phyloP scores from a whole-genome alignment of 176 grass and related monocot species.

The Lolium perenne region DNA sequence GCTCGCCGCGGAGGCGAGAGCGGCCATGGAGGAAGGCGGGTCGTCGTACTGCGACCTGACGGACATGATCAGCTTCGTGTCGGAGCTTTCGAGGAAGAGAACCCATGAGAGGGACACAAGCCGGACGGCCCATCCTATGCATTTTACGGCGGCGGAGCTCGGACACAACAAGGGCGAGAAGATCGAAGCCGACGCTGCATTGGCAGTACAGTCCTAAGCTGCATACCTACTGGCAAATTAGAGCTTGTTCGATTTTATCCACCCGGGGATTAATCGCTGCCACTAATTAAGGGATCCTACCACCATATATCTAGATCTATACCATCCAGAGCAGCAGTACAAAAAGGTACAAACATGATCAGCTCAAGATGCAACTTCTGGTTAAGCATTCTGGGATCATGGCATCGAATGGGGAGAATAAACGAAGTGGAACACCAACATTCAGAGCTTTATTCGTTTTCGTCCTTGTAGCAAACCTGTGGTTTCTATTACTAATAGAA shows the following conservation, averaged over 20 bases:
- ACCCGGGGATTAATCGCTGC: no score
- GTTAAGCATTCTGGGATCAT: no score
- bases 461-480: no score
- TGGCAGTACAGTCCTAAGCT: slow-evolving; percentile 32
- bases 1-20: background rate
- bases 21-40: background rate
- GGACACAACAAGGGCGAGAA: background rate
- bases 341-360: no score
- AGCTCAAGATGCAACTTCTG: no score
- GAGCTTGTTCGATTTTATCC: no score
- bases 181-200: background rate
- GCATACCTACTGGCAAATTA: no score
- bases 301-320: no score
- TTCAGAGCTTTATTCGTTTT: background rate
- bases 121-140: no score
- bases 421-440: background rate
- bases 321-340: no score
- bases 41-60: slow-evolving; percentile 36
- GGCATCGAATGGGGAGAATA: background rate
- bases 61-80: background rate
- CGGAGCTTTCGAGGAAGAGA: background rate
- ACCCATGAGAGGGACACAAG: background rate
- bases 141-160: background rate
- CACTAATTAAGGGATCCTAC: no score
- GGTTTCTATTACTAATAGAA: no score